Conservation (phyloP, 805 yeast species). For the Suhomyces sp. region DNA sequence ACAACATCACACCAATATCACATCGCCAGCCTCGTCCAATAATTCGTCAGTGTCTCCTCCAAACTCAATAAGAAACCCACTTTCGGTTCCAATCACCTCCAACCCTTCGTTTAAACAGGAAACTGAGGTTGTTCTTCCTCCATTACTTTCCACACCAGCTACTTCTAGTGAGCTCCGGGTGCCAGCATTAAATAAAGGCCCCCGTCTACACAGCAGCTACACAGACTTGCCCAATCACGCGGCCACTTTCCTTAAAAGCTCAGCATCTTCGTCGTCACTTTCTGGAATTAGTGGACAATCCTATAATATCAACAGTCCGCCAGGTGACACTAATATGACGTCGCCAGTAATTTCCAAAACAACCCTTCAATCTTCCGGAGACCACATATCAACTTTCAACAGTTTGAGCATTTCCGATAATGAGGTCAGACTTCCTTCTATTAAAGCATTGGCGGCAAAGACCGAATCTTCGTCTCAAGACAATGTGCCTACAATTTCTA, state of each 20-base stretch:
- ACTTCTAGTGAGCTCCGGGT: constrained; percentile 6
- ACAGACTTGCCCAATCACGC: constrained; percentile 3
- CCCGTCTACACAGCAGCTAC: constrained; percentile 4
- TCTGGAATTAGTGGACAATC: background rate
- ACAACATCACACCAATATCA: background rate
- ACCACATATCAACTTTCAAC: constrained; percentile 11
- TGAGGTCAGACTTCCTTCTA: constrained; percentile 12
- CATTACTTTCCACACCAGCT: constrained; percentile 1
- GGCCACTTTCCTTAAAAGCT: background rate
- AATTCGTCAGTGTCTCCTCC: constrained; percentile 6
- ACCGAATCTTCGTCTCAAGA: constrained; percentile 4
- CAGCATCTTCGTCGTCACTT: background rate
- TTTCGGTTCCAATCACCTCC: constrained; percentile 4
- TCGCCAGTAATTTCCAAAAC: constrained; percentile 3
- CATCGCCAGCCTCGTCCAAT: constrained; percentile 4
- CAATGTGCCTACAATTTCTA: constrained; percentile 14
- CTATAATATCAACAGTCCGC: background rate
- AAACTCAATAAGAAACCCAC: constrained; percentile 1
- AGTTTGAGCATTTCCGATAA: constrained; percentile 11
- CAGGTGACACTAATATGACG: background rate
- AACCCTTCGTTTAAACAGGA: constrained; percentile 1
- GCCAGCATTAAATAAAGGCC: constrained; percentile 3
- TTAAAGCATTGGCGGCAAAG: constrained; percentile 5
- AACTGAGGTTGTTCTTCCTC: constrained; percentile 1
- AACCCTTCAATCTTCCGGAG: background rate